Evolutionary conservation across 1,284 basidiomycete genomes (phyloP), one percentile per base, ranked within the genome.

Genomic region (Apiotrichum mycotoxinovorans): DNA sequence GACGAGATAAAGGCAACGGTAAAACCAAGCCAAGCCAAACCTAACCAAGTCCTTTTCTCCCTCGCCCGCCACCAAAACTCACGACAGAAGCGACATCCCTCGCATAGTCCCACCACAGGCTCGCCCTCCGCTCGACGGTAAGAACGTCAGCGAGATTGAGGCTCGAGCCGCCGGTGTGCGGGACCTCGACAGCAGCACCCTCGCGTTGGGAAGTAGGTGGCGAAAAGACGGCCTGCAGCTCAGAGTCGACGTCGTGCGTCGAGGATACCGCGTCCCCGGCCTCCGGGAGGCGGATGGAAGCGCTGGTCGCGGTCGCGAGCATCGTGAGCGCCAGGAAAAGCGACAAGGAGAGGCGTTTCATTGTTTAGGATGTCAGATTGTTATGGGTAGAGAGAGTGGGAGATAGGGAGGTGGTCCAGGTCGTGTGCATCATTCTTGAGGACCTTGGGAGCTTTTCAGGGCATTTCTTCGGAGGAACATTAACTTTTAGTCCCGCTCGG

Each of bases 21-120:
- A n/a, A n/a, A n/a, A n/a, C n/a, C n/a, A n/a, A n/a, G n/a, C n/a
- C n/a, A n/a, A n/a, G n/a, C n/a, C n/a, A n/a, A n/a, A n/a, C n/a
- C n/a, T n/a, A n/a, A n/a, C 30, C 37, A 9, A 30, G n/a, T 26
- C 11, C 5, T 14, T 18, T 14, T 15, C 14, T 18, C 20, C 22
- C 12, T 11, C 3, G 4, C 12, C n/a, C 17, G 23, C 25, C 42
- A 26, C 42, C 23, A 15, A 37, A 14, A 71, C 71, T 59, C 59
- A 74, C 72, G 8, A 76, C 63, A 17, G 55, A 52, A 3, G 61
- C 52, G 7, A 68, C 64, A 54, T 76, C 74, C 41, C 74, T 57
- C 4, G 74, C 74, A 52, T 76, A 76, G 27, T 69, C 67, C 66
- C 67, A 76, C 71, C 71, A 76, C 18, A 74, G 23, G 42, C 68